phyloP scores from a whole-genome alignment of 768 basidiomycete genomes.

The Leucosporidium scottii region DNA sequence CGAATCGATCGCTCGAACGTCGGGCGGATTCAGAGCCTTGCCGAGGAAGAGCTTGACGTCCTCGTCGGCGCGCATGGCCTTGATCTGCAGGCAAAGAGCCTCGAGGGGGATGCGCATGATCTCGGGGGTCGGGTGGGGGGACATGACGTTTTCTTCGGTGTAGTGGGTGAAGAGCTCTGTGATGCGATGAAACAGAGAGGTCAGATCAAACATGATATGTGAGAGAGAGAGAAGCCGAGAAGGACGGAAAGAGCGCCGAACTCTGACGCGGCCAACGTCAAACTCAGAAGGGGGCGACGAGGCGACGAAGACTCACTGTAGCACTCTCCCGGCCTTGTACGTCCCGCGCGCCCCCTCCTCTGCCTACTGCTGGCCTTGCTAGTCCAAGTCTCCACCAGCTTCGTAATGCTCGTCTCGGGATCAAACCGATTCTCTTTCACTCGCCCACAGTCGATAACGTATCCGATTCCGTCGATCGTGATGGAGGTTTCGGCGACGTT shows the following conservation, averaged over 20 bases:
- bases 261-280: too few relatives aligned
- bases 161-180: conserved; percentile 66
- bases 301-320: conserved; percentile 49
- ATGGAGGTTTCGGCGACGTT: conserved; percentile 75
- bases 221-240: too few relatives aligned
- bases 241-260: too few relatives aligned
- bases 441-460: conserved; percentile 81
- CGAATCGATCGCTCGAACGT: conserved; percentile 62
- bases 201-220: too few relatives aligned
- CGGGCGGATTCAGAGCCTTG: conserved; percentile 77
- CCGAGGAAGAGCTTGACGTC: conserved; percentile 70
- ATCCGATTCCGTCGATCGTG: conserved; percentile 79
- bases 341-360: conserved; percentile 80
- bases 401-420: conserved; percentile 62
- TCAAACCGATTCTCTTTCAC: conserved; percentile 87
- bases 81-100: conserved; percentile 69
- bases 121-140: conserved; percentile 70
- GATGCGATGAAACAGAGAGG: too few relatives aligned
- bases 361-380: conserved; percentile 73
- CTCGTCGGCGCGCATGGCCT: conserved; percentile 65
- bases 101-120: conserved; percentile 82
- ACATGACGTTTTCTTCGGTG: conserved; percentile 60
- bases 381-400: conserved; percentile 70
- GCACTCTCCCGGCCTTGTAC: conserved; percentile 71
- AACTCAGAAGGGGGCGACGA: background rate